These are phyloP conservation scores for Pseudocercospora musae DNA, from an alignment of 2,329 filamentous ascomycete species.

Conservation along the genomic window DNA sequence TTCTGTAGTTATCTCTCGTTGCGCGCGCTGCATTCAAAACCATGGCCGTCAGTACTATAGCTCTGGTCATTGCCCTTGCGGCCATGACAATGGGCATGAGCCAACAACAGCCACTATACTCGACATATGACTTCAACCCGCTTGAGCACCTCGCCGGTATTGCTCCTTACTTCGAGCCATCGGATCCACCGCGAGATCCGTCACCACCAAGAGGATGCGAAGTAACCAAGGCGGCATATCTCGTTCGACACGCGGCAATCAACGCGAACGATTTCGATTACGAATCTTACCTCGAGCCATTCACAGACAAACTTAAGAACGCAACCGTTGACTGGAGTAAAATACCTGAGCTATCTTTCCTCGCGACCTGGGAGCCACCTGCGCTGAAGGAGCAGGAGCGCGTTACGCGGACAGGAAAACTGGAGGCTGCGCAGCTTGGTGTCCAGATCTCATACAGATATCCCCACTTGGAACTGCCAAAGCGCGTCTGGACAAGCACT, in stretches of 20 bases:
- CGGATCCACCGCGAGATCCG: conserved; percentile 47
- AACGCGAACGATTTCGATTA: conserved; percentile 54
- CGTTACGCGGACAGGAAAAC: conserved; percentile 59
- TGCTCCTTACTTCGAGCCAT: conserved; percentile 50
- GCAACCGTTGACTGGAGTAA: conserved; percentile 57
- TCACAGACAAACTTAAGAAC: conserved; percentile 57
- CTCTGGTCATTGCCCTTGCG: conserved; percentile 15
- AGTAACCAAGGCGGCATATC: conserved; percentile 49
- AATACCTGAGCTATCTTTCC: conserved; percentile 55
- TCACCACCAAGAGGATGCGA: conserved; percentile 51
- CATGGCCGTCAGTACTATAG: conserved; percentile 13
- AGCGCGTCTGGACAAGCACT: conserved; percentile 60
- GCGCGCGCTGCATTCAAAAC: background rate
- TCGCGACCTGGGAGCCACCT: conserved; percentile 56
- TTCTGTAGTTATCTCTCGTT: background rate
- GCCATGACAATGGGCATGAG: conserved; percentile 20
- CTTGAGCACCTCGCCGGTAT: conserved; percentile 51
- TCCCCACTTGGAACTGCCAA: conserved; percentile 51
- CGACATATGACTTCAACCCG: conserved; percentile 45
- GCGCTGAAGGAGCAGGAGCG: conserved; percentile 53
- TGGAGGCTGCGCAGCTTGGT: conserved; percentile 60
- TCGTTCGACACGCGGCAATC: conserved; percentile 51
- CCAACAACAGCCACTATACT: conserved; percentile 31
- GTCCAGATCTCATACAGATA: conserved; percentile 59
- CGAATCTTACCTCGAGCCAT: conserved; percentile 51